These are phyloP conservation scores for Phytophthora constricta DNA, from an alignment of 352 stramenopile species.

Conservation along the genomic window DNA sequence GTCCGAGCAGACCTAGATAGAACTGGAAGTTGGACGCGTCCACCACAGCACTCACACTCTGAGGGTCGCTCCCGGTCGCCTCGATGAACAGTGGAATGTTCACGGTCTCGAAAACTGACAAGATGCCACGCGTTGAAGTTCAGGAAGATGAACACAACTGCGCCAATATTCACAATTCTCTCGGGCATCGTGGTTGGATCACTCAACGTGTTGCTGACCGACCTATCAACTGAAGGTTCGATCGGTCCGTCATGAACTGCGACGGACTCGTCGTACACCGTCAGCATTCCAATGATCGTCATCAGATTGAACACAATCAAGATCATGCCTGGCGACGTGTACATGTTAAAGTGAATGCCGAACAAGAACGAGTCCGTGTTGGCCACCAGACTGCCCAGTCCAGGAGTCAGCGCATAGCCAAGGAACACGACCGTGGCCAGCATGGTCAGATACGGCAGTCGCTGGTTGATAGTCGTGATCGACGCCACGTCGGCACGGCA, in stretches of 20 bases:
- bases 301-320: constrained; percentile 61
- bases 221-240: constrained; percentile 42
- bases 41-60: constrained; percentile 54
- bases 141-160: constrained; percentile 71
- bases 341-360: constrained; percentile 76
- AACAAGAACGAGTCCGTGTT: constrained; percentile 55
- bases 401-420: constrained; percentile 70
- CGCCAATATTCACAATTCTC: constrained; percentile 67
- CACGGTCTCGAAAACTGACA: constrained; percentile 83
- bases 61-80: constrained; percentile 59
- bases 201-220: constrained; percentile 50
- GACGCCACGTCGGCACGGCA: constrained; percentile 74
- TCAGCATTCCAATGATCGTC: constrained; percentile 68
- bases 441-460: constrained; percentile 72
- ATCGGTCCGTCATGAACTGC: constrained; percentile 57
- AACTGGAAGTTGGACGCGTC: constrained; percentile 81
- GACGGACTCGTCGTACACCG: constrained; percentile 62
- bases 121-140: constrained; percentile 80
- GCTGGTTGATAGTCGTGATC: constrained; percentile 72
- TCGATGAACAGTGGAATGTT: constrained; percentile 79
- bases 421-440: constrained; percentile 75
- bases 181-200: constrained; percentile 56
- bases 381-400: constrained; percentile 64
- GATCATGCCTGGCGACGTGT: constrained; percentile 67
- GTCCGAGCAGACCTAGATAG: constrained; percentile 65